Base-by-base conservation (phyloP, 1,284 basidiomycete species). In the Termitomyces sp. region DNA sequence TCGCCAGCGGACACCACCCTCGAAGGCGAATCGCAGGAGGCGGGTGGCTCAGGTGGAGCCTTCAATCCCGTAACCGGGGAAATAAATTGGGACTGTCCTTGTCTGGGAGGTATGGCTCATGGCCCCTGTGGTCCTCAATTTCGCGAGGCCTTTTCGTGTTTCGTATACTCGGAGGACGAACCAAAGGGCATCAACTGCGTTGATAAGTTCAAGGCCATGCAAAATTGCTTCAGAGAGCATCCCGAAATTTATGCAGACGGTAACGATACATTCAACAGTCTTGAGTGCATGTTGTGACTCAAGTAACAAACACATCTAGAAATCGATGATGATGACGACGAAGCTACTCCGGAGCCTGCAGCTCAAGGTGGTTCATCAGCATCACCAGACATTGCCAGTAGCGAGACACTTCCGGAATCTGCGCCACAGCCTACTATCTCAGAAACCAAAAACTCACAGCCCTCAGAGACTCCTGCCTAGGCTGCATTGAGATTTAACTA, bases 161-260 rank as follows among this genome's bases (percentile, higher is more conserved):
- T 99, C 63, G 85, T 99, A 4, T 90, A 84, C 70, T 95, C 91
- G 8, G 93, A 97, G 67, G 81, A 85, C 52, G 97, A 99, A 64
- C 96, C 96, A 1, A 99, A 99, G 75, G 96, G 96, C 8, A 91
- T 98, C 53, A 91, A 99, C 63, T 99, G 96, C 62, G 91, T 99
- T 18, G 97, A 97, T 62, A 93, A 91, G 75, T 99, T 99, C 80
- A 90, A 94, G 74, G 83, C 75, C 16, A 99, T 99, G 96, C 96
- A 99, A 72, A 87, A 91, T 59, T 99, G 96, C 78, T 99, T 99
- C 80, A 83, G 93, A 63, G 85, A 84, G 61, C 92, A 99, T 71
- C 97, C 96, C 0, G 96, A 98, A 33, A 79, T 93, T 33, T 99
- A 99, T 69, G 93, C 88, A 26, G 91, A 94, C 64, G 95, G 93